Conservation (phyloP, 306 rosid genomes). For the Cyclanthera cordifolia region DNA sequence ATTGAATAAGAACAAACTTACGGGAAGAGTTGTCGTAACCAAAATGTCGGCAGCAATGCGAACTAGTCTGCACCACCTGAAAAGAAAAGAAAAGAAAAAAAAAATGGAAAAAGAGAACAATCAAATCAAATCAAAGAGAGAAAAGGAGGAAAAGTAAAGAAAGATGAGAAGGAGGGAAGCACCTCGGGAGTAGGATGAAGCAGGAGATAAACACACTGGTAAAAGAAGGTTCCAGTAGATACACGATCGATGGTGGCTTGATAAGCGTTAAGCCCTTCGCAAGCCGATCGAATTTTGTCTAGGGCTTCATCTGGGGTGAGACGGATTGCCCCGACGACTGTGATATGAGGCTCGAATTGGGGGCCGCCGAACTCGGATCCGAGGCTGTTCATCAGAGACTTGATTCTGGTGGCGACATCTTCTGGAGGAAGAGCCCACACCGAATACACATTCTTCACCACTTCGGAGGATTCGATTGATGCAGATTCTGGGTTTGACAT, state of each 20-base stretch:
- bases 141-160: too few relatives aligned
- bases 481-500: slow-evolving; percentile 29
- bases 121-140: too few relatives aligned
- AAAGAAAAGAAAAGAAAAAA: too few relatives aligned
- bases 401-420: slow-evolving; percentile 29
- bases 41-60: slow-evolving; percentile 39
- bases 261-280: slow-evolving; percentile 39
- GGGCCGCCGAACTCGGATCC: slow-evolving; percentile 69
- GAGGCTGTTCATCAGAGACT: slow-evolving; percentile 44
- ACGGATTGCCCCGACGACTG: slow-evolving; percentile 62
- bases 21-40: slow-evolving; percentile 39
- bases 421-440: slow-evolving; percentile 91
- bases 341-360: slow-evolving; percentile 70
- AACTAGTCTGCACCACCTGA: slow-evolving; percentile 50
- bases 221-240: slow-evolving; percentile 55
- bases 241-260: slow-evolving; percentile 47
- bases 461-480: not conserved
- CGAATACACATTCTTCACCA: slow-evolving; percentile 33
- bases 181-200: slow-evolving; percentile 56
- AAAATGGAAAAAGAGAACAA: too few relatives aligned
- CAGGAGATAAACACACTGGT: slow-evolving; percentile 69
- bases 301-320: slow-evolving; percentile 51
- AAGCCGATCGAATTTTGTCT: slow-evolving; percentile 39
- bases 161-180: not conserved
- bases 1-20: slow-evolving; percentile 23